Base-by-base conservation (phyloP, 139 green algal genomes). In the Tetraselmis striata region DNA sequence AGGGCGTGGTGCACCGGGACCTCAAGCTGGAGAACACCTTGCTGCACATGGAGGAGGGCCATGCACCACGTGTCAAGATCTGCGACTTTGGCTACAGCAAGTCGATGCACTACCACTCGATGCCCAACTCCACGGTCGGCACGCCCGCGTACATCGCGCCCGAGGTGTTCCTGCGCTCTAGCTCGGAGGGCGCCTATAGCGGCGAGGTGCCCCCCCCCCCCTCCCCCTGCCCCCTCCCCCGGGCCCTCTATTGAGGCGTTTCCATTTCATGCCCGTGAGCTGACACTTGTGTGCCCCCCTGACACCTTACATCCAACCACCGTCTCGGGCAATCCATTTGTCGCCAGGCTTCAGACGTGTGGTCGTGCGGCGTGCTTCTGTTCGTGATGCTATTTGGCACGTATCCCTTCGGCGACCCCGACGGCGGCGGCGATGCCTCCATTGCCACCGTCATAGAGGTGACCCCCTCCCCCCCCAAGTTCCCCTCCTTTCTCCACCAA, bases 101-200 rank as follows among this genome's bases (percentile, higher is more conserved):
- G 76, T 59, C 29, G 23, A 32, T 80, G 77, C 29, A 18, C 45
- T 67, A 67, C 45, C 45, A 67, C 45, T 67, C 45, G 18, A 67
- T 67, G 59, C 89, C 89, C 11, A 91, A 94, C 31, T 91, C 89
- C 5, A 92, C 86, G 27, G 89, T 93, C 11, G 90, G 90, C 45
- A 93, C 90, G 25, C 89, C 89, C 29, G 90, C 90, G 27, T 93
- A 93, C 84, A 93, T 93, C 83, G 89, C 89, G 1, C 90, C 90
- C 2, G 90, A 87, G 84, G 84, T 87, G 76, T 31, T 89, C n/a
- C 77, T 80, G 11, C 45, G 45, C 45, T 67, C 45, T 67, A 18
- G 45, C 45, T 18, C 45, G 18, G 45, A 67, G 5, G 45, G 18
- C 18, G 45, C 45, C 45, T 67, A 67, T 18, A 67, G 45, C 18